Base-by-base conservation (phyloP, 2,329 filamentous ascomycete species). In the Aspergillus alliaceus region DNA sequence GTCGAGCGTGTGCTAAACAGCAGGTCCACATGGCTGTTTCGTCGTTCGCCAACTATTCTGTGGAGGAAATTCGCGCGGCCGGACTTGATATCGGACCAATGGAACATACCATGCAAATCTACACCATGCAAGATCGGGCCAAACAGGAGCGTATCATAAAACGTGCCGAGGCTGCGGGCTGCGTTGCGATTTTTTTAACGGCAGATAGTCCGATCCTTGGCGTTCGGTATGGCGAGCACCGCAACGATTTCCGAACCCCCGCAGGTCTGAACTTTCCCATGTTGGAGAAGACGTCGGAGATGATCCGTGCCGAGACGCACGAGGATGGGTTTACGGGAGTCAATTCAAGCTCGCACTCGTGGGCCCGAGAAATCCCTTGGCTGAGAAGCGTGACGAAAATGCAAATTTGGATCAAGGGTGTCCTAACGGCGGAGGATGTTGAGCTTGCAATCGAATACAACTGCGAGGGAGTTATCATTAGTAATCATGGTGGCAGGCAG, bases 121-220 rank as follows among this genome's bases (percentile, higher is more conserved):
- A 69, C 47, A 55, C 63, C 0, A 63, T 69, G 61, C 63, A 59
- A 12, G 64, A 69, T 52, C 62, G 63, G 5, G 57, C 56, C 11
- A 66, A 68, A 14, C 59, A 68, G 44, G 63, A 61, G 18, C 62
- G 65, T 2, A 68, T 72, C 3, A 64, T 70, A 18, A 62, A 52
- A 14, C 67, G 72, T 7, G 69, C 67, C 4, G 69, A 71, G 48
- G 66, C 64, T n/a, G 60, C 68, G 71, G 63, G 73, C 67, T 63
- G 74, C 64, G 79, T 79, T 54, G 83, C 83, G 1, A 71, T 85
- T 4, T 77, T 86, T 34, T 66, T 86, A 2, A 82, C 83, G 0
- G 81, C 82, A 1, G 84, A 86, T 61, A 77, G 77, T 0, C 83
- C 83, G 0, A 75, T 83, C 2, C 73, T 85, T 0, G 83, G 83